Evolutionary conservation across 1,284 basidiomycete genomes (phyloP), one percentile per base, ranked within the genome.

Genomic region (Pascua guehoae): DNA sequence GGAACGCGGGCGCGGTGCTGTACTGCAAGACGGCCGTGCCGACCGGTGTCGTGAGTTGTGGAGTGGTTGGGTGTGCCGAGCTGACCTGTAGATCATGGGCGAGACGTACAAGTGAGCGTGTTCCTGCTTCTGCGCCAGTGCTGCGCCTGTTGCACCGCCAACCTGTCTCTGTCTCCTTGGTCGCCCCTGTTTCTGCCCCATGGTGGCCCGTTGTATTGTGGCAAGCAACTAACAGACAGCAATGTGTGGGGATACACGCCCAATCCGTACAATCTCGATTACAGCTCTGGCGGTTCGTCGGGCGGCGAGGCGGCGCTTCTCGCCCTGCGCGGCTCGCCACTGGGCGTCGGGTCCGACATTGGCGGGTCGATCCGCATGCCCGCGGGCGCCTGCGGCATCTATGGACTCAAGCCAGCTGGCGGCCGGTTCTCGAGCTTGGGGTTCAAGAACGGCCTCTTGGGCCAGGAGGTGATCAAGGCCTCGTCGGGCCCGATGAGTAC

Each of bases 401-500:
- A 60, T 42, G 56, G 59, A 1, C 47, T 66, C 10, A 57, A 58
- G 47, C 44, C 57, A 1, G 44, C 53, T 5, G 40, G 48, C 4
- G 61, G 57, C 12, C 63, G 65, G 12, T 53, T 63, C 36, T 50
- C 61, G 4, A 46, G 44, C 12, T 43, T 53, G 18, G 43, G 87
- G 85, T 16, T 79, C 81, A 70, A 77, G 5, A 85, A 84, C 63
- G 81, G 84, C 1, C 62, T 86, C 42, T 81, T 84, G 62, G 87
- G 87, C n/a, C 85, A 86, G 69, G 85, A 87, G 54, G 83, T 84
- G 5, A 70, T 88, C 32, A 77, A 79, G 1, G 86, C 85, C 4
- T 85, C 87, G 12, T 76, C 88, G 0, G 88, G 88, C 0, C 88
- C 88, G 1, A 78, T 89, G 49, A 76, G 83, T 5, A 79, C 75